Evolutionary conservation across 2,329 filamentous ascomycete species (phyloP).

Genomic region (Blastomyces gilchristii): DNA sequence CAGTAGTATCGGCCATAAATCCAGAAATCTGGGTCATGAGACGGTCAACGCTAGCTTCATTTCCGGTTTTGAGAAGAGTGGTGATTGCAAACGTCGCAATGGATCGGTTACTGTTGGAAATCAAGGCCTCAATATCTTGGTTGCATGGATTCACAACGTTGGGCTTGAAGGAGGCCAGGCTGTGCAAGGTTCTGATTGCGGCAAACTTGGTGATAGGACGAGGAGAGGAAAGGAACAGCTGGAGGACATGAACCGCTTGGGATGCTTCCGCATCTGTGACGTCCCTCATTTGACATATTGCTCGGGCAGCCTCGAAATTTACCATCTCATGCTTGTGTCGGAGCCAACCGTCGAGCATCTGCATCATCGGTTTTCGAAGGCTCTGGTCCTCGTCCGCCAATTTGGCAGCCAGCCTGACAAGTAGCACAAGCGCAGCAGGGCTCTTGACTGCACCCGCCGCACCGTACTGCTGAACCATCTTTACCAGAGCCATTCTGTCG

Average conservation of each 20-base stretch:
- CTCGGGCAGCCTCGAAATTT: slow-evolving; percentile 97
- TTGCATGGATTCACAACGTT: slow-evolving; percentile 88
- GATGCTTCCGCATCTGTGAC: slow-evolving; percentile 84
- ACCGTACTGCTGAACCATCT: slow-evolving; percentile 99
- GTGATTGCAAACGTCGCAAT: slow-evolving; percentile 98
- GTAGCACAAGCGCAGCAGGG: slow-evolving; percentile 80
- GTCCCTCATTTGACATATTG: slow-evolving; percentile 89
- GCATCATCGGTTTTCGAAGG: slow-evolving; percentile 90
- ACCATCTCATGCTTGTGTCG: slow-evolving; percentile 99
- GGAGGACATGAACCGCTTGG: slow-evolving; percentile 87
- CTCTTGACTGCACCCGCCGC: slow-evolving; percentile 87
- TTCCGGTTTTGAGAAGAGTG: slow-evolving; percentile 93
- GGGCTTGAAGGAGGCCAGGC: slow-evolving; percentile 93
- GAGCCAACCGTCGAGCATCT: slow-evolving; percentile 90
- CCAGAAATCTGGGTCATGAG: slow-evolving; percentile 97
- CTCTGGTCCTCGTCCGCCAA: slow-evolving; percentile 86
- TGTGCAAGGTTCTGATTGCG: slow-evolving; percentile 89
- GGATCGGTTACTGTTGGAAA: slow-evolving; percentile 92
- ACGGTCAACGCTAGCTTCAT: slow-evolving; percentile 91
- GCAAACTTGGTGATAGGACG: slow-evolving; percentile 95
- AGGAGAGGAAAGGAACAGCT: slow-evolving; percentile 92
- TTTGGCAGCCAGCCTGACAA: slow-evolving; percentile 86
- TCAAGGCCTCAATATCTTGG: slow-evolving; percentile 91
- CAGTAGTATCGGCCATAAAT: slow-evolving; percentile 98
- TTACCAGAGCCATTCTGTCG: slow-evolving; percentile 95